Conservation (phyloP, 768 basidiomycete genomes). For the Omphalotus guepiniiformis region DNA sequence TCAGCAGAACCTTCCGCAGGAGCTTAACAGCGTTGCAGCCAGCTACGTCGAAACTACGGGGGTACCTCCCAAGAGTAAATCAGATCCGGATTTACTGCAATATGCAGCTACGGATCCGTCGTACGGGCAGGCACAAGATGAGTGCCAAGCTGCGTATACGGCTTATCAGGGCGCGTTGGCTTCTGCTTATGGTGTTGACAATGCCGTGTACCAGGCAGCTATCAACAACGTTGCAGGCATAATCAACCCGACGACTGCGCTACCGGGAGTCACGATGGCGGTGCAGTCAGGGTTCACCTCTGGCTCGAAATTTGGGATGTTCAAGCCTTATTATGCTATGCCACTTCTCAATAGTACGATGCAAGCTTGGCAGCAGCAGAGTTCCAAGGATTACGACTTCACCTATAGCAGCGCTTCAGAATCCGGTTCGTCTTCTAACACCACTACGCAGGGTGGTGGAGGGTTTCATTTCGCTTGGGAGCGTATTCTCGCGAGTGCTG, state of each 20-base stretch:
- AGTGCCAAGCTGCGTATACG: neutral
- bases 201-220: constrained; percentile 2
- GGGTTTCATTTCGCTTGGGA: constrained; percentile 4
- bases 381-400: too few species aligned
- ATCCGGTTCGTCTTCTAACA: neutral
- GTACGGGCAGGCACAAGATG: neutral
- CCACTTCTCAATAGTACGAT: constrained; percentile 1
- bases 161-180: neutral
- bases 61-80: neutral
- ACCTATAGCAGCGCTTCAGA: neutral
- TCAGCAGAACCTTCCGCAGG: too few species aligned
- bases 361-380: constrained; percentile 5
- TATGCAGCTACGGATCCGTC: neutral
- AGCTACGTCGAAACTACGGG: too few species aligned
- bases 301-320: neutral
- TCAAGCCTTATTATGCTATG: constrained; percentile 4
- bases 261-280: constrained; percentile 3
- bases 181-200: neutral
- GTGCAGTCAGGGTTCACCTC: neutral
- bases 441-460: neutral
- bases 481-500: too few species aligned
- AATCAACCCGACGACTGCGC: neutral
- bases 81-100: neutral
- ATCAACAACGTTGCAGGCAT: neutral
- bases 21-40: too few species aligned